Base-by-base conservation (phyloP, 2,329 filamentous ascomycete genomes). In the Knufia fluminis region DNA sequence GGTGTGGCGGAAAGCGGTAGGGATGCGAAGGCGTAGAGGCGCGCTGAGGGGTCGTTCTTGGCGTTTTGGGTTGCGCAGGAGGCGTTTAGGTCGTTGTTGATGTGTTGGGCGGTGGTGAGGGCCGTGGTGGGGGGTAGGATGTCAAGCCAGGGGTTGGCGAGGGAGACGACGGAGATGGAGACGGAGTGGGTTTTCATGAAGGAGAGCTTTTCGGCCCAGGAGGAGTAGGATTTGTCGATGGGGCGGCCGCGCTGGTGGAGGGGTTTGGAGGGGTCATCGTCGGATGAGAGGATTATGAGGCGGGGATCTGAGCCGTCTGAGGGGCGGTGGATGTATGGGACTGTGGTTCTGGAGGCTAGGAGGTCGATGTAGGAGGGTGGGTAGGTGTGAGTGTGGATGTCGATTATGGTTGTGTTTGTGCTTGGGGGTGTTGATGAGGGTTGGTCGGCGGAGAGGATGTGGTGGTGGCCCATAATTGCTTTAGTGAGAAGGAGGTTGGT, bases 71-170 rank as follows among this genome's bases (percentile, higher is more conserved):
- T 63, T 4, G 69, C 71, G 68, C 90, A 95, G 66, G 88, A 83
- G 39, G 64, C 61, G 44, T 88, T 79, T 46, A 95, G 82, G 56
- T 91, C 86, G 57, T 82, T 72, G 65, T 95, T 96, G 64, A 94
- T 82, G 1, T 72, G 72, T 47, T 69, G 62, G 1, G 87, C 87
- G 43, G 82, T 80, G 24, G 67, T 63, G 1, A 76, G 77, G 0
- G 86, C 85, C 56, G 83, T 77, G 3, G 71, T 64, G 0, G 78
- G 62, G 0, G 72, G 66, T 0, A 95, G 68, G 62, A 94, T 96
- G 67, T 96, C 90, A 1, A 96, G 76, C 90, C 90, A 96, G 0
- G 90, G 90, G 62, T 96, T 96, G 12, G 90, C 90, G 19, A 95
- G 79, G 0, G 86, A 92, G 54, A 96, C 80, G 45, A 95, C 85